Evolutionary conservation across 805 yeast species (phyloP).

Genomic region (Teunomyces panamensis): DNA sequence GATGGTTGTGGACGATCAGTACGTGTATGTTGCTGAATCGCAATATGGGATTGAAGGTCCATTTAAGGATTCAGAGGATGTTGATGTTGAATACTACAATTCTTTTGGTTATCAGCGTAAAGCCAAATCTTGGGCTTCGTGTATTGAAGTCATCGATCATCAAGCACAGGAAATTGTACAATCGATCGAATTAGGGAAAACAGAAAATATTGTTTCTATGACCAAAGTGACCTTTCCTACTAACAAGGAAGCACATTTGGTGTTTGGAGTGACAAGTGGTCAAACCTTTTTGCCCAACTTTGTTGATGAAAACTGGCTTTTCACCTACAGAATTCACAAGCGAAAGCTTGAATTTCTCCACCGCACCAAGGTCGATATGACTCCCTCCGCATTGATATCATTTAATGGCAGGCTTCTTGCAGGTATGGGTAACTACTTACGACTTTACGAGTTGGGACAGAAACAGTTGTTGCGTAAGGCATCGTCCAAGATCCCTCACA

Average conservation of each 20-base stretch:
- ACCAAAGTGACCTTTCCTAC: slow-evolving; percentile 28
- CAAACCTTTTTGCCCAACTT: slow-evolving; percentile 28
- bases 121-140: slow-evolving; percentile 46
- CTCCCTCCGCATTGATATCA: slow-evolving; percentile 46
- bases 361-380: slow-evolving; percentile 51
- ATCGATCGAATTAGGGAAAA: slow-evolving; percentile 41
- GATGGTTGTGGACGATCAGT: slow-evolving; percentile 19
- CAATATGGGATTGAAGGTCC: slow-evolving; percentile 40
- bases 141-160: slow-evolving; percentile 48
- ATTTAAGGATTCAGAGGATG: slow-evolving; percentile 15
- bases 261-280: slow-evolving; percentile 43
- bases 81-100: slow-evolving; percentile 35
- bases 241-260: slow-evolving; percentile 29
- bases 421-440: slow-evolving; percentile 51
- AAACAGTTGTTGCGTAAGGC: slow-evolving; percentile 75
- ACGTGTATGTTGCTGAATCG: slow-evolving; percentile 43
- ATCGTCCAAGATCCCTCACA: slow-evolving; percentile 42
- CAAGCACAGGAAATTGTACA: slow-evolving; percentile 32
- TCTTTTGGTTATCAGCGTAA: slow-evolving; percentile 43
- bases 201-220: slow-evolving; percentile 44
- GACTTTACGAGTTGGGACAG: slow-evolving; percentile 71
- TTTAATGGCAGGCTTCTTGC: slow-evolving; percentile 61
- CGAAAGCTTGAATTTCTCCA: slow-evolving; percentile 50
- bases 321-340: slow-evolving; percentile 34
- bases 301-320: slow-evolving; percentile 25